These are phyloP conservation scores for Blastobotrys peoriensis DNA, from an alignment of 805 yeast species.

Conservation along the genomic window DNA sequence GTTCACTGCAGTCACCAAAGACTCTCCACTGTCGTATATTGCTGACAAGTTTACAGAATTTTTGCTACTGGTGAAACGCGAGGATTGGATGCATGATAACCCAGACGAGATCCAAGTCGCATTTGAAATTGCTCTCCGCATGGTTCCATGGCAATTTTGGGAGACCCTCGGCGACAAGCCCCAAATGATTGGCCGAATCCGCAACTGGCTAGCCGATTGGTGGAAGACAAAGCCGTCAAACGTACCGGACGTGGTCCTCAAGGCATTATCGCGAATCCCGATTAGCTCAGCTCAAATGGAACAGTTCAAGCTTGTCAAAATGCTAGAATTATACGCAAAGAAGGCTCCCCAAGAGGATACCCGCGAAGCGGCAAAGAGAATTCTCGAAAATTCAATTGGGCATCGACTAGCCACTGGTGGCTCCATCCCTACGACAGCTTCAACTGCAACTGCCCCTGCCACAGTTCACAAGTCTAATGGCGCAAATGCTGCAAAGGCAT, in stretches of 20 bases:
- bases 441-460: neutral
- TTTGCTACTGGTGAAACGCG: neutral
- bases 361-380: neutral
- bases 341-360: neutral
- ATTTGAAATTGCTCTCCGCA: constrained; percentile 7
- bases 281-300: constrained; percentile 6
- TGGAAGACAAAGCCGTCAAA: constrained; percentile 5
- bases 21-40: neutral
- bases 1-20: neutral
- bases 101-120: constrained; percentile 15
- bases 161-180: constrained; percentile 4
- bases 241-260: constrained; percentile 1
- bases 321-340: constrained; percentile 6
- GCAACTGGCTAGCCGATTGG: constrained; percentile 16
- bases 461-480: neutral
- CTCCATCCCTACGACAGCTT: neutral
- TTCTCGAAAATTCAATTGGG: neutral
- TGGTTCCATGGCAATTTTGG: constrained; percentile 12
- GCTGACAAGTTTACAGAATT: neutral
- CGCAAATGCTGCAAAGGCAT: neutral
- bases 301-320: constrained; percentile 6
- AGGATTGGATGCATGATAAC: neutral
- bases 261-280: constrained; percentile 11
- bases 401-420: neutral
- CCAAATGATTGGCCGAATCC: constrained; percentile 11